Evolutionary conservation across 257 asterid genomes (phyloP), one percentile per base, ranked within the genome.

Genomic region (Solanum chmielewskii): DNA sequence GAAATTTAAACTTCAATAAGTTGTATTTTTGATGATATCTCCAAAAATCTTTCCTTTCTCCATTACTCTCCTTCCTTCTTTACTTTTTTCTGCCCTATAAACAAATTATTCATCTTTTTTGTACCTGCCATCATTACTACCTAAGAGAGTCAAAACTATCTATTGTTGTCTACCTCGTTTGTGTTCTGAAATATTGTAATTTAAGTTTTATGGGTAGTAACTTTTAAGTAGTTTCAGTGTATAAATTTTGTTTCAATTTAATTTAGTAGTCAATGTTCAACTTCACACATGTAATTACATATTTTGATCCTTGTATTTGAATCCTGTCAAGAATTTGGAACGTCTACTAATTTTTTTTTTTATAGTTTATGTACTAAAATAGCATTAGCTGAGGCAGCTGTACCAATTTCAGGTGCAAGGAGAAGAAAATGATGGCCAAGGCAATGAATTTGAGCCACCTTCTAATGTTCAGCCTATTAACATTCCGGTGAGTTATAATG

Each of bases 401-500:
- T 83, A 10, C 42, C 84, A 27, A 9, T 45, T 78, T 78, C 84
- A 25, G 84, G 41, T 45, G 84, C 41, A 20, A 27, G 41, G 23
- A 5, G 62, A 78, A 5, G 64, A 60, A 78, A 78, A 45, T 78
- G 66, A 20, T 27, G 10, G 25, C 13, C 49, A 42, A 35, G 77
- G 29, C 59, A 60, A 12, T 85, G 81, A 89, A 45, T 85, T 13
- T 29, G 77, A 10, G 37, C 44, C 56, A 49, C 75, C 31, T 2
- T 81, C 45, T 87, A 85, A 86, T 83, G 47, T 70, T 87, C 71
- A 59, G 74, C 68, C 75, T 39, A 83, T 73, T 35, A 23, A 29
- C 76, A 88, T 85, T 29, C 85, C 4, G 11, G 90, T 89, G 86
- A 89, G 89, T 87, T 25, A 44, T 20, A 41, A 7, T 33, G 37